Conservation (phyloP, 2,329 filamentous ascomycete genomes). For the Clonostachys byssicola region DNA sequence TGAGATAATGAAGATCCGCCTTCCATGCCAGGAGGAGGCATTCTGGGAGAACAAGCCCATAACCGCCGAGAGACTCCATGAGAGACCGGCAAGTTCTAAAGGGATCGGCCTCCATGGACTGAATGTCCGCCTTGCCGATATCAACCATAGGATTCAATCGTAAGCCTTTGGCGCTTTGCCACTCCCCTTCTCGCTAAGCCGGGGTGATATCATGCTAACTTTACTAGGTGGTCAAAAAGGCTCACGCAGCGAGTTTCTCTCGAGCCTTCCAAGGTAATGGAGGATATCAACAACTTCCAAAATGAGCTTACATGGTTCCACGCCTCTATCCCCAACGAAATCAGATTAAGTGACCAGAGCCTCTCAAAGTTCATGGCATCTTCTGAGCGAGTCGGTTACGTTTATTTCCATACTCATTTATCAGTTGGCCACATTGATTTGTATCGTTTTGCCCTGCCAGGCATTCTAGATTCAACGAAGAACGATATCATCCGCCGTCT, state of each 20-base stretch:
- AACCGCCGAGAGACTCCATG: conserved; percentile 20
- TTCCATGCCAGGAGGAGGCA: conserved; percentile 26
- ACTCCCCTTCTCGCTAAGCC: neutral
- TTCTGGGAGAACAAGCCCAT: conserved; percentile 23
- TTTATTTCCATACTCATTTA: conserved; percentile 29
- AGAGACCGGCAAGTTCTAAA: conserved; percentile 14
- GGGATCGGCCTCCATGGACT: conserved; percentile 24
- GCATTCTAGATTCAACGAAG: conserved; percentile 21
- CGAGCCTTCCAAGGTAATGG: conserved; percentile 30
- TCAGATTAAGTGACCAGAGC: conserved; percentile 25
- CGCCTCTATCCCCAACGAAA: conserved; percentile 22
- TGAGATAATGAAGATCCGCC: conserved; percentile 28
- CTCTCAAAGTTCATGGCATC: conserved; percentile 21
- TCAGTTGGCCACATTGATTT: conserved; percentile 29
- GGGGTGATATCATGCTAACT: neutral
- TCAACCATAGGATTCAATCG: conserved; percentile 29
- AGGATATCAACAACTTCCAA: conserved; percentile 27
- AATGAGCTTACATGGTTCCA: conserved; percentile 27
- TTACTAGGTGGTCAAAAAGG: conserved; percentile 15
- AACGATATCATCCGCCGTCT: conserved; percentile 24
- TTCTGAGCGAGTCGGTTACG: conserved; percentile 23
- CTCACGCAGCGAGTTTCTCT: conserved; percentile 11
- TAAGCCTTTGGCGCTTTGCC: conserved; percentile 10
- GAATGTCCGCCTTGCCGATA: conserved; percentile 25
- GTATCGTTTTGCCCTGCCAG: conserved; percentile 31